phyloP scores from a whole-genome alignment of 257 asterid genomes.

The Paraleonurus japonicus region DNA sequence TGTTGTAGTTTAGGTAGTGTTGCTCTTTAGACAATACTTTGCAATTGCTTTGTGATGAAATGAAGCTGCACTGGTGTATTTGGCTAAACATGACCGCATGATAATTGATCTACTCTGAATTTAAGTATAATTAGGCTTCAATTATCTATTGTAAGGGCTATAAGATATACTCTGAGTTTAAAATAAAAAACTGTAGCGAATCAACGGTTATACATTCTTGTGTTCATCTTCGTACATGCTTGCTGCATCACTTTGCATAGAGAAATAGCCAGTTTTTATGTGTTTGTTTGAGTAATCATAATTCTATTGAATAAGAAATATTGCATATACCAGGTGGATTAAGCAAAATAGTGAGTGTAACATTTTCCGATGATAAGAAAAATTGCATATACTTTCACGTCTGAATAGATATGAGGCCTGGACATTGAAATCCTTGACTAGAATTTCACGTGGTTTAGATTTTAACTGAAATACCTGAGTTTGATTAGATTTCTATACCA shows the following conservation, averaged over 20 bases:
- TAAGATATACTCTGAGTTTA: no score
- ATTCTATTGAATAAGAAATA: background rate
- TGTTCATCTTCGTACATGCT: no score
- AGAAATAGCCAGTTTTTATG: background rate
- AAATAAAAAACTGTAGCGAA: no score
- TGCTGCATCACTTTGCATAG: no score
- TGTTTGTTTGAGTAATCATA: background rate
- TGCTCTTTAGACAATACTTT: background rate
- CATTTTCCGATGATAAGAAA: background rate
- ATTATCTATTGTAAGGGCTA: no score
- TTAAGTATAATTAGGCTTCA: no score
- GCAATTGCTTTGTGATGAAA: no score
- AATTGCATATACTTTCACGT: background rate
- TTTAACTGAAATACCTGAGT: background rate
- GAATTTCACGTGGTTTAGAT: background rate
- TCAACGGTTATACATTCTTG: no score
- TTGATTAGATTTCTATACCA: background rate
- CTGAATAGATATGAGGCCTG: background rate
- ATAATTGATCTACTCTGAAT: no score
- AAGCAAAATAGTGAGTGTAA: background rate
- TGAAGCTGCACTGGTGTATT: no score
- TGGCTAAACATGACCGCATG: no score
- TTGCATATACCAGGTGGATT: background rate
- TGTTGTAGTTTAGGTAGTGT: conserved; percentile 2
- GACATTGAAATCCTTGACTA: background rate